A percentile compares a stretch with the other conserved stretches of the same genome.
Evolutionary conservation across 495 filamentous ascomycete species (phyloP).

Genomic region (Aspergillus bertholletiae): DNA sequence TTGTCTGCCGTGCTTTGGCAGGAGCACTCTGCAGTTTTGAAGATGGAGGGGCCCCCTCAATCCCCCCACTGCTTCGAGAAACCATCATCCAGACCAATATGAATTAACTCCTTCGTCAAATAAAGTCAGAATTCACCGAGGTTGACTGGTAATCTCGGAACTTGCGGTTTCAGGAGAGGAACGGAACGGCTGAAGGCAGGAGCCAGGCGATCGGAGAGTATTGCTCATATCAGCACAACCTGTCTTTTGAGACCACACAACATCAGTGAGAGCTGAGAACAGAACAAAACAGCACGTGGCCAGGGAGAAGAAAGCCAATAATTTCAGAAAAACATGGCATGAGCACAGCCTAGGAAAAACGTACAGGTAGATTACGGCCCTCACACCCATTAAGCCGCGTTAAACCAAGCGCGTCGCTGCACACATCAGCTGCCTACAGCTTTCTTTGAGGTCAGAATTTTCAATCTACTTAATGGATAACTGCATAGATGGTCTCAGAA

Average conservation of each 20-base stretch:
- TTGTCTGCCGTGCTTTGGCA: slow-evolving; percentile 38
- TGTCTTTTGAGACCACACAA: slow-evolving; percentile 5
- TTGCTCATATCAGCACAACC: slow-evolving; percentile 37
- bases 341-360: slow-evolving; percentile 8
- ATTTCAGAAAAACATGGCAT: slow-evolving; percentile 1
- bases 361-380: slow-evolving; percentile 31
- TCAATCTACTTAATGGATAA: not conserved
- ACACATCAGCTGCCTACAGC: slow-evolving; percentile 14
- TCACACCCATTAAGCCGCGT: slow-evolving; percentile 25
- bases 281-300: not conserved
- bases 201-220: slow-evolving; percentile 30
- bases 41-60: slow-evolving; percentile 35
- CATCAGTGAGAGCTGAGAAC: slow-evolving; percentile 12
- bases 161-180: slow-evolving; percentile 23
- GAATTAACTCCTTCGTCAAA: not conserved
- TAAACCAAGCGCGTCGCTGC: slow-evolving; percentile 17
- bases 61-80: slow-evolving; percentile 35
- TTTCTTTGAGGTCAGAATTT: not conserved
- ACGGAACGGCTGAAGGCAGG: slow-evolving; percentile 32
- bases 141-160: slow-evolving; percentile 12
- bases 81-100: slow-evolving; percentile 30
- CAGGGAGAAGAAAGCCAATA: not conserved
- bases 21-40: slow-evolving; percentile 38
- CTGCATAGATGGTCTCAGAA: not conserved
- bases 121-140: slow-evolving; percentile 8